phyloP scores from a whole-genome alignment of 768 basidiomycete species.

The Boletales sp. region DNA sequence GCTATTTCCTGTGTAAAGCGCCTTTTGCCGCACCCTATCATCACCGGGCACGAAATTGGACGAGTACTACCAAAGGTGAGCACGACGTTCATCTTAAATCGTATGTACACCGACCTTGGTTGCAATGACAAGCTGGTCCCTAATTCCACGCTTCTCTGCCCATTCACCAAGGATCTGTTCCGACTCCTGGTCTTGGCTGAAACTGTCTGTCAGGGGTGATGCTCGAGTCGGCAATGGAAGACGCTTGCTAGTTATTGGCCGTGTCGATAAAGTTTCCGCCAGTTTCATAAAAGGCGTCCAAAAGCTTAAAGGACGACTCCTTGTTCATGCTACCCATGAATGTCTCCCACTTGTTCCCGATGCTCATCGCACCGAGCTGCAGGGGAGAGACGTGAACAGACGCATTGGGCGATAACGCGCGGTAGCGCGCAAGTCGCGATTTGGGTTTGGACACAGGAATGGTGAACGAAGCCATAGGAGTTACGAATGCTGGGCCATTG shows the following conservation, averaged over 20 bases:
- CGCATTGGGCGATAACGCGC: conserved; percentile 37
- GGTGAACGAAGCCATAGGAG: conserved; percentile 3
- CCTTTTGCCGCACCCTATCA: conserved; percentile 14
- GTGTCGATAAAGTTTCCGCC: conserved; percentile 53
- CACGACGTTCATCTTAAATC: background rate
- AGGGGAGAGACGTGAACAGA: conserved; percentile 47
- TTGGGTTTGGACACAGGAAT: conserved; percentile 26
- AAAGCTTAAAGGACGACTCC: conserved; percentile 40
- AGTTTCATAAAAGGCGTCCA: conserved; percentile 41
- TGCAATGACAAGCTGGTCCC: conserved; percentile 48
- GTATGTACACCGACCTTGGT: conserved; percentile 33
- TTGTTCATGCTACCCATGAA: conserved; percentile 40
- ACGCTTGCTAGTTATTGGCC: conserved; percentile 40
- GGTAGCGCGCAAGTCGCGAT: conserved; percentile 33
- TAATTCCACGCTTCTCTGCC: conserved; percentile 39
- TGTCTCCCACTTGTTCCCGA: conserved; percentile 38
- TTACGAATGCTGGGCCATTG: background rate
- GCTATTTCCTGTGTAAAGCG: conserved; percentile 36
- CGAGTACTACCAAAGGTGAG: conserved; percentile 16
- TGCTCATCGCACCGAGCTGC: conserved; percentile 45
- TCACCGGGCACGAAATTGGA: conserved; percentile 17
- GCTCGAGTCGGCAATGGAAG: background rate
- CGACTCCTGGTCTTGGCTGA: conserved; percentile 50
- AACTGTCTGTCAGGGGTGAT: background rate
- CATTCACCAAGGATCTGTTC: conserved; percentile 54